Conservation (phyloP, 2,329 filamentous ascomycete species). For the Cordyceps cateniannulata region DNA sequence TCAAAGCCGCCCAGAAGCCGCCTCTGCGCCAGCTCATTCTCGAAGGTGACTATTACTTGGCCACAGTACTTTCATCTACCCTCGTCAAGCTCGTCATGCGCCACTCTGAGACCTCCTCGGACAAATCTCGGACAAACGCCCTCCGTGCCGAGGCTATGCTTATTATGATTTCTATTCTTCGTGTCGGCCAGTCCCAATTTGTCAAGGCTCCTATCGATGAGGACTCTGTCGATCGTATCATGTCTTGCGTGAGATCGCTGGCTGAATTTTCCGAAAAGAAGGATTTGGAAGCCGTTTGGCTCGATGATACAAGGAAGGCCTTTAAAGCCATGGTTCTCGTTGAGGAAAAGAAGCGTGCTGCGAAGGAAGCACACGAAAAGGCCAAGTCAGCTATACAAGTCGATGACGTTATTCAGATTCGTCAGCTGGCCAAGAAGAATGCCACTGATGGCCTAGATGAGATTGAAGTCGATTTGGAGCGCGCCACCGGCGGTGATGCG, state of each 20-base stretch:
- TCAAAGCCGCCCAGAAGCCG: constrained; percentile 95
- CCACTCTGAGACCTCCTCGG: constrained; percentile 85
- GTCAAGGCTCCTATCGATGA: constrained; percentile 97
- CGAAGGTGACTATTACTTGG: constrained; percentile 94
- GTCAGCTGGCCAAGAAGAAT: constrained; percentile 90
- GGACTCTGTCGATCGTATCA: constrained; percentile 96
- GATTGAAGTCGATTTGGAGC: constrained; percentile 83
- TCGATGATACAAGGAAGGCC: constrained; percentile 90
- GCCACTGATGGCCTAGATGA: constrained; percentile 74
- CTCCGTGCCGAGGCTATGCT: constrained; percentile 96
- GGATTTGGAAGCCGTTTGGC: constrained; percentile 84
- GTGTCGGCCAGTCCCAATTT: constrained; percentile 97
- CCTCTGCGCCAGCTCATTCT: constrained; percentile 91
- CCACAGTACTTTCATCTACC: constrained; percentile 90
- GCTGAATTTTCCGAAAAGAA: constrained; percentile 86
- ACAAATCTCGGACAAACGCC: constrained; percentile 82
- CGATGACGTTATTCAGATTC: constrained; percentile 87
- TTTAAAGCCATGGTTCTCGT: constrained; percentile 97
- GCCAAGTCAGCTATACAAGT: constrained; percentile 92
- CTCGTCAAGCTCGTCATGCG: constrained; percentile 98
- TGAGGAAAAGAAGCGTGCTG: constrained; percentile 96
- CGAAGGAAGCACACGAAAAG: constrained; percentile 86
- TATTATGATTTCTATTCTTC: constrained; percentile 98
- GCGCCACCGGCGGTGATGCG: constrained; percentile 85
- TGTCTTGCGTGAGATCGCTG: constrained; percentile 91